Evolutionary conservation across 495 filamentous ascomycete genomes (phyloP), one percentile per base, ranked within the genome.

Genomic region (Annulohypoxylon moriforme): DNA sequence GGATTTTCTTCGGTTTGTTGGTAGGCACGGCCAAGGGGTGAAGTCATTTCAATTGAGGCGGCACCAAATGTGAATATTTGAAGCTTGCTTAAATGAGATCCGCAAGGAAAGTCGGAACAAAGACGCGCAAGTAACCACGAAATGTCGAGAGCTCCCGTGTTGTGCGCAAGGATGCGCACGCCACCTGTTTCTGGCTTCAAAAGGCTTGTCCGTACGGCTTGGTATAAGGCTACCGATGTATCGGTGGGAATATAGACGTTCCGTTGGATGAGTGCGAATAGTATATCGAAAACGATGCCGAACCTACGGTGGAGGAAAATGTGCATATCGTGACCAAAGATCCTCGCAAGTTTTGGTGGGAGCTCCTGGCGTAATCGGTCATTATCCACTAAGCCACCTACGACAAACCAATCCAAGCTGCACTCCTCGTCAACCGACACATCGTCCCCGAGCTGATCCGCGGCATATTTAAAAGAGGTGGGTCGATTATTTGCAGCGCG

Each of bases 21-120:
- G 31, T 64, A 64, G 60, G 20, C 31, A 49, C 68, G 63, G 18
- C 75, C 76, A 7, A 77, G 73, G 24, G 82, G 82, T 53, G 78
- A 64, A 49, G 73, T 62, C 64, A 83, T 80, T 71, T 82, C 79
- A 55, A 56, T 60, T 24, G 82, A 81, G 8, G 81, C 80, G 27
- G 77, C 73, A 16, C 81, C 81, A 40, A 84, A 82, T 0, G 81
- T 83, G 73, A 81, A 84, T 13, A 84, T 74, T 63, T 82, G 80
- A 53, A 84, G 72, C 68, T 82, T 83, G 61, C 55, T 22, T 11
- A 84, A 64, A 46, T 29, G 50, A 49, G 75, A 71, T 1, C 78
- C 76, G 8, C 60, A 14, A 44, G 80, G 78, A n/a, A 83, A 69
- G 40, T 82, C 79, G 46, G 75, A 74, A 60, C 75, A 81, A n/a